Conservation (phyloP, 2,329 filamentous ascomycete genomes). For the Fusarium sp. region DNA sequence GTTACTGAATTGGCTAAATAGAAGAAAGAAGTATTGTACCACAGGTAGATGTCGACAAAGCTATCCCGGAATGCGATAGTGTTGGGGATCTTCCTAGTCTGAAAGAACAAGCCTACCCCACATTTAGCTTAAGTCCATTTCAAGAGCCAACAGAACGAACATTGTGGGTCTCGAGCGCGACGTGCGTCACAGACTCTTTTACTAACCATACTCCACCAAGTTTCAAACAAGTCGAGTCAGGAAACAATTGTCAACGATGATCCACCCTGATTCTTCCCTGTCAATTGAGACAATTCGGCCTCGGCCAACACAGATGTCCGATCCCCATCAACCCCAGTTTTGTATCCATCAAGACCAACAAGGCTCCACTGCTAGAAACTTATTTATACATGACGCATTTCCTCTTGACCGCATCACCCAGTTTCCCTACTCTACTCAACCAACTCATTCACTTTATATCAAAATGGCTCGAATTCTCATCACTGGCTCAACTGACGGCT, state of each 20-base stretch:
- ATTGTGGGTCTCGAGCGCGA: neutral
- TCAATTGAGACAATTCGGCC: neutral
- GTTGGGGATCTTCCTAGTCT: too few relatives aligned
- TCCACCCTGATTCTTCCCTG: neutral
- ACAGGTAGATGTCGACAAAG: too few relatives aligned
- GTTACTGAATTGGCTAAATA: too few relatives aligned
- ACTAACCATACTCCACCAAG: neutral
- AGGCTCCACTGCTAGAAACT: neutral
- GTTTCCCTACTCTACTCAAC: neutral
- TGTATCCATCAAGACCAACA: neutral
- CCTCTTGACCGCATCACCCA: neutral
- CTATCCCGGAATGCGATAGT: too few relatives aligned
- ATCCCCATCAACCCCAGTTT: neutral
- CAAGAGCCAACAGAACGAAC: neutral
- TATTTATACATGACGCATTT: neutral
- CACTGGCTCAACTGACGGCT: constrained; percentile 42
- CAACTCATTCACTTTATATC: neutral
- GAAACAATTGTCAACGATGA: neutral
- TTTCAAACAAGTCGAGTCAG: neutral
- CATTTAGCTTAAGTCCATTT: neutral
- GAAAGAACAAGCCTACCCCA: neutral
- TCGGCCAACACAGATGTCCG: neutral
- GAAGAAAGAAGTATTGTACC: too few relatives aligned
- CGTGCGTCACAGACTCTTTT: neutral
- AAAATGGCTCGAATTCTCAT: constrained; percentile 42